A percentile compares a stretch with the other conserved stretches of the same genome.
Conservation (phyloP, 192 early-diverging fungal species). For the Entrophospora sp. region DNA sequence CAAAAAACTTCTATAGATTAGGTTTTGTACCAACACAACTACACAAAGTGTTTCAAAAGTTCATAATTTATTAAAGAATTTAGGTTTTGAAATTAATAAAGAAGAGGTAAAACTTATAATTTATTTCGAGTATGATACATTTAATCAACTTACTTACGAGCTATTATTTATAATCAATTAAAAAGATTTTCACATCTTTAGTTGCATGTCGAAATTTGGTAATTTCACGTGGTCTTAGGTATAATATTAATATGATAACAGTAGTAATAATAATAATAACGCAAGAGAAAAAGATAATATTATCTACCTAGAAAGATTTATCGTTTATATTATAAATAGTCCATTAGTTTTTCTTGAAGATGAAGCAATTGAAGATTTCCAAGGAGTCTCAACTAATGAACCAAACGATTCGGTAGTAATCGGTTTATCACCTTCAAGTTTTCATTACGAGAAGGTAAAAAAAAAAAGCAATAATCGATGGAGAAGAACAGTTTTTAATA, state of each 20-base stretch:
- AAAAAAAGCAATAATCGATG: too few species aligned
- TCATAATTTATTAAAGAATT: constrained; percentile 41
- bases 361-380: constrained; percentile 65
- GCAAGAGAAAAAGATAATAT: too few species aligned
- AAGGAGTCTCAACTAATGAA: constrained; percentile 37
- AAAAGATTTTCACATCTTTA: constrained; percentile 73
- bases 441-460: constrained; percentile 56
- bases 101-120: constrained; percentile 38
- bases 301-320: neutral
- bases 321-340: constrained; percentile 22
- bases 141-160: neutral
- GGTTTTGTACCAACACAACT: constrained; percentile 88
- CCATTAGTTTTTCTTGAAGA: constrained; percentile 74
- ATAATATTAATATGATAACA: neutral
- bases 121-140: neutral
- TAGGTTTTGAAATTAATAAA: constrained; percentile 62
- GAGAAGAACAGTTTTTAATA: too few species aligned
- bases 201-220: constrained; percentile 63
- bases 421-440: constrained; percentile 65
- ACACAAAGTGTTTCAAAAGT: constrained; percentile 55
- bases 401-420: constrained; percentile 74
- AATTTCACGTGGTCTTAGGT: constrained; percentile 33
- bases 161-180: neutral
- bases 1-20: constrained; percentile 25
- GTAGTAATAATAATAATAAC: too few species aligned